Base-by-base conservation (phyloP, 2,329 filamentous ascomycete species). In the Cylindrodendrum hubeiense region DNA sequence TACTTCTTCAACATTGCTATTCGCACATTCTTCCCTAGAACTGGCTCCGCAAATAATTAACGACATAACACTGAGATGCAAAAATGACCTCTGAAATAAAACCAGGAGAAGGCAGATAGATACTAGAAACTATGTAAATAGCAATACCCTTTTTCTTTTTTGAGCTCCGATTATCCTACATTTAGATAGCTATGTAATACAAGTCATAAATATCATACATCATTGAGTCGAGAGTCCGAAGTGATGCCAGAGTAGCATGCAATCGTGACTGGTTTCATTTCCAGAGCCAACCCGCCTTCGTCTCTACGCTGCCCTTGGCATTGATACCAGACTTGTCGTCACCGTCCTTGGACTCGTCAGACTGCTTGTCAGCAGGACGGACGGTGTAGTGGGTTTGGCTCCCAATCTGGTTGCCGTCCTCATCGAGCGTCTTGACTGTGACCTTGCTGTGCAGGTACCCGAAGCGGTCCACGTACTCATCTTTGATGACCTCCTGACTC, bases 371-470 rank as follows among this genome's bases (percentile, higher is more conserved):
- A 2, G 73, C 75, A 10, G 77, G 76, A 3, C 74, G 74, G 50
- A 79, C 71, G 5, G 74, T 75, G 50, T 79, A 77, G 62, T 76
- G 74, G 0, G 80, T 82, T 66, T 80, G 75, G 7, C 74, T 78
- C 34, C 79, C 76, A 17, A 85, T 74, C 60, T 83, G 79, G 13
- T 78, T 77, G 47, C 83, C 84, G 8, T 83, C 71, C 21, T 76
- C 75, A 41, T 85, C 81, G 9, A 82, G 71, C 8, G 74, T 81
- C 64, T 77, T 80, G 26, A 80, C 77, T 7, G 79, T 81, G 9
- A 78, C 78, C 68, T 80, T 83, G 55, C 77, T 78, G 62, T 84
- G 82, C 13, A 79, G 68, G 66, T 83, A 81, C 33, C 83, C 84
- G 54, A 78, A 79, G 8, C 73, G 68, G 69, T 86, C 83, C 5